Evolutionary conservation across 23 red algal genomes (phyloP), one percentile per base, ranked within the genome.

Genomic region (Cyanidioschyzon merolae): DNA sequence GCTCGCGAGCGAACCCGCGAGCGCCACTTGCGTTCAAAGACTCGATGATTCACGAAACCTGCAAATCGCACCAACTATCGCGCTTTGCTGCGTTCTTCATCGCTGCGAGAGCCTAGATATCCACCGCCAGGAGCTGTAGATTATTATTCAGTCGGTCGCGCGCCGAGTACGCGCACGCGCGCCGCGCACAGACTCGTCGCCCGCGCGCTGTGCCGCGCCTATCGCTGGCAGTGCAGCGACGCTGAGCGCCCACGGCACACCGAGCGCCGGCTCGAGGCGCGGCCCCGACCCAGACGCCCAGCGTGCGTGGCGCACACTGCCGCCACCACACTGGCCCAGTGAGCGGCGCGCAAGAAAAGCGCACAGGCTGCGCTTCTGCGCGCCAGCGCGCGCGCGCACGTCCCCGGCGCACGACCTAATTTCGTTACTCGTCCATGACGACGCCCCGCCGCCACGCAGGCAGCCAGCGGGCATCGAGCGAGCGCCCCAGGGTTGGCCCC

Each of bases 21-120:
- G 87, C 87, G 87, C 87, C 54, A 90, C 80, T 90, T 90, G 87
- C 87, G 79, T 90, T 84, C 80, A 90, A 90, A 90, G 50, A 90
- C 80, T 90, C 74, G 77, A 84, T 84, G 80, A 90, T 90, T 90
- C 87, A 83, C 80, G 80, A 68, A 57, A 74, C 75, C 76, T 77
- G 79, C 87, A 74, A 50, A 80, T 90, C 87, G 40, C 87, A 90
- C 75, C 76, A 90, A 68, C 59, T 90, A 76, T 90, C 80, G 87
- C 87, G 37, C 75, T 96, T 58, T 84, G 92, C 16, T 74, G 75
- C 39, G 92, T 96, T 38, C 88, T 96, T 67, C 79, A 90, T 38
- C 85, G 92, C n/a, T 37, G 82, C 59, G 79, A 88, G 34, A 86
- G 58, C 40, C 87, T 83, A 31, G 74, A 57, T 54, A 29, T 29